phyloP scores from a whole-genome alignment of 768 basidiomycete genomes.

The Russula abietina region DNA sequence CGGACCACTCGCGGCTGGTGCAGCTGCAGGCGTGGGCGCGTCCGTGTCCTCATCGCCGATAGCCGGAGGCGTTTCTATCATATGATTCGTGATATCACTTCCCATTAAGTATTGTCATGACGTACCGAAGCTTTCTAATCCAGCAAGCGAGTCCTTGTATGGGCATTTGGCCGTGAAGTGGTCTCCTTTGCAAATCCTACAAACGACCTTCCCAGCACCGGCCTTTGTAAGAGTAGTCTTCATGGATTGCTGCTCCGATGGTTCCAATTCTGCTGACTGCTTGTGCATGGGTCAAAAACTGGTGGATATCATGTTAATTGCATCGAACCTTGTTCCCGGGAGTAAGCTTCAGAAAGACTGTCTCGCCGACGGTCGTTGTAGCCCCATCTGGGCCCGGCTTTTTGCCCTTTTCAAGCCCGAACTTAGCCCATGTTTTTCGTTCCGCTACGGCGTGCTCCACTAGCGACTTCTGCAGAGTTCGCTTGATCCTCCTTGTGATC shows the following conservation, averaged over 20 bases:
- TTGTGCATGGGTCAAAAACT: background rate
- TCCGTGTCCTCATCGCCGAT: conserved; percentile 36
- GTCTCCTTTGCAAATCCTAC: conserved; percentile 92
- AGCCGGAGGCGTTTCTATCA: conserved; percentile 36
- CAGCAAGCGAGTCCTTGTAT: conserved; percentile 89
- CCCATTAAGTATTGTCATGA: conserved; percentile 11
- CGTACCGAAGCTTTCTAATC: conserved; percentile 55
- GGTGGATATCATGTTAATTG: background rate
- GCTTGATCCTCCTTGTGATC: conserved; percentile 83
- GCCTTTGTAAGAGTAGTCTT: conserved; percentile 64
- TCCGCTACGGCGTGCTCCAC: conserved; percentile 96
- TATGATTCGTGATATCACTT: conserved; percentile 8
- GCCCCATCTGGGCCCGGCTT: conserved; percentile 85
- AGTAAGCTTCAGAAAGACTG: conserved; percentile 53
- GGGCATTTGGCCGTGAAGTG: conserved; percentile 99
- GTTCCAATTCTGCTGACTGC: conserved; percentile 62
- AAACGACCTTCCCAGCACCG: conserved; percentile 83
- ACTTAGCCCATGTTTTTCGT: conserved; percentile 89
- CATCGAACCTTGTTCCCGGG: conserved; percentile 1
- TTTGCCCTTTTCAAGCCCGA: conserved; percentile 85
- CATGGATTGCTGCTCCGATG: conserved; percentile 54
- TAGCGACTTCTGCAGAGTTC: conserved; percentile 80
- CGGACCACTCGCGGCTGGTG: conserved; percentile 20
- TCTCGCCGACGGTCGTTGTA: conserved; percentile 88
- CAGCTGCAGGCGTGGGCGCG: conserved; percentile 25